Conservation (phyloP, 2,329 filamentous ascomycete genomes). For the Ramularia collo-cygni region DNA sequence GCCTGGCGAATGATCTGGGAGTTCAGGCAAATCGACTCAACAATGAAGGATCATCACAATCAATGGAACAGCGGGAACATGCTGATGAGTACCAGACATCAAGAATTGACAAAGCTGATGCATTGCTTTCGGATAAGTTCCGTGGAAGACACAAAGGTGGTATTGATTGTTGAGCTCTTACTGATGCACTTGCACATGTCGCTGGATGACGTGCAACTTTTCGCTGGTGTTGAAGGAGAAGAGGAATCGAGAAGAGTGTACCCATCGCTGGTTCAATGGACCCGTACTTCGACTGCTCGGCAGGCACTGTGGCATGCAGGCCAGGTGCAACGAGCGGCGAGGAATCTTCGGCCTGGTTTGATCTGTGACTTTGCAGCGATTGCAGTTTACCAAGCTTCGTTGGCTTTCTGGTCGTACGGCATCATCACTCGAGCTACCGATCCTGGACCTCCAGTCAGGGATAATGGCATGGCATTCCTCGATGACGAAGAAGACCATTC, state of each 20-base stretch:
- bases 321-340: slow-evolving; percentile 57
- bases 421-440: slow-evolving; percentile 40
- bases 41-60: slow-evolving; percentile 44
- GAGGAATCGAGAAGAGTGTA: slow-evolving; percentile 57
- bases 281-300: slow-evolving; percentile 47
- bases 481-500: slow-evolving; percentile 50
- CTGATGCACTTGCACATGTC: slow-evolving; percentile 59
- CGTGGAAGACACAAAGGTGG: slow-evolving; percentile 28
- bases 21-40: slow-evolving; percentile 54
- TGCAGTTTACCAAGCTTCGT: slow-evolving; percentile 59
- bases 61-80: slow-evolving; percentile 33
- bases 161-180: slow-evolving; percentile 44
- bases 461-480: slow-evolving; percentile 42
- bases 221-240: slow-evolving; percentile 60
- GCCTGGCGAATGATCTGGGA: slow-evolving; percentile 62
- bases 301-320: slow-evolving; percentile 62
- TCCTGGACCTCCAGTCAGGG: slow-evolving; percentile 35
- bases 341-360: slow-evolving; percentile 32
- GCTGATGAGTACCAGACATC: slow-evolving; percentile 48
- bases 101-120: slow-evolving; percentile 56
- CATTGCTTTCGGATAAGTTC: slow-evolving; percentile 43
- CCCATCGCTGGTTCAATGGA: slow-evolving; percentile 54
- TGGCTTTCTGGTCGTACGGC: slow-evolving; percentile 64
- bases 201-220: slow-evolving; percentile 59
- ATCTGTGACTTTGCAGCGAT: slow-evolving; percentile 58